These are phyloP conservation scores for Limtongia smithiae DNA, from an alignment of 805 yeast species.

Conservation along the genomic window DNA sequence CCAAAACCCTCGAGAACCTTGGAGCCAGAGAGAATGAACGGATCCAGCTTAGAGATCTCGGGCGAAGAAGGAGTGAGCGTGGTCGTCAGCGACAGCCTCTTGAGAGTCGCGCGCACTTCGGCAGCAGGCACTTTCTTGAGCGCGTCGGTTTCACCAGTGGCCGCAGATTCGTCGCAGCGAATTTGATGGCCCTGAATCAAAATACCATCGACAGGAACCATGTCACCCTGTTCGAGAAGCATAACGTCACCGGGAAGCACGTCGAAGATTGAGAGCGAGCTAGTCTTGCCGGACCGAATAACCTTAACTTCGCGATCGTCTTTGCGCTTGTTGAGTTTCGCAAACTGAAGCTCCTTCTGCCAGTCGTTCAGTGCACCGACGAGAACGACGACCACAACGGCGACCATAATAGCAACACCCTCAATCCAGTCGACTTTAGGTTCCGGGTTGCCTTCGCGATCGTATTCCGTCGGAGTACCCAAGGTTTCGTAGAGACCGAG, in stretches of 20 bases:
- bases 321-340: slow-evolving; percentile 80
- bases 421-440: slow-evolving; percentile 96
- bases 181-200: slow-evolving; percentile 64
- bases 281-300: slow-evolving; percentile 65
- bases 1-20: slow-evolving; percentile 83
- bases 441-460: slow-evolving; percentile 67
- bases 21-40: slow-evolving; percentile 89
- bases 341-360: slow-evolving; percentile 92
- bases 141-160: slow-evolving; percentile 92
- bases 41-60: slow-evolving; percentile 54
- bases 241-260: slow-evolving; percentile 84
- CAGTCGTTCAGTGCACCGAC: slow-evolving; percentile 97
- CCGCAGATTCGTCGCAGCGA: slow-evolving; percentile 86
- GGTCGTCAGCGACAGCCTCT: slow-evolving; percentile 37
- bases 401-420: slow-evolving; percentile 94
- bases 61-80: slow-evolving; percentile 18
- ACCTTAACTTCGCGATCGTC: slow-evolving; percentile 79
- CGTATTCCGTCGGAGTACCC: slow-evolving; percentile 75
- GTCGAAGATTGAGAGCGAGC: slow-evolving; percentile 65
- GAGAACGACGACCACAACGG: slow-evolving; percentile 81
- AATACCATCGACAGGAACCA: slow-evolving; percentile 84
- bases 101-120: slow-evolving; percentile 38
- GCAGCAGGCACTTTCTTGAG: slow-evolving; percentile 63
- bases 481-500: slow-evolving; percentile 89
- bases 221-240: slow-evolving; percentile 86